Percentiles rank a stretch among this genome's conserved stretches.
These are phyloP conservation scores for Pestalotiopsis sp. DNA, from an alignment of 2,329 filamentous ascomycete species.

Conservation along the genomic window DNA sequence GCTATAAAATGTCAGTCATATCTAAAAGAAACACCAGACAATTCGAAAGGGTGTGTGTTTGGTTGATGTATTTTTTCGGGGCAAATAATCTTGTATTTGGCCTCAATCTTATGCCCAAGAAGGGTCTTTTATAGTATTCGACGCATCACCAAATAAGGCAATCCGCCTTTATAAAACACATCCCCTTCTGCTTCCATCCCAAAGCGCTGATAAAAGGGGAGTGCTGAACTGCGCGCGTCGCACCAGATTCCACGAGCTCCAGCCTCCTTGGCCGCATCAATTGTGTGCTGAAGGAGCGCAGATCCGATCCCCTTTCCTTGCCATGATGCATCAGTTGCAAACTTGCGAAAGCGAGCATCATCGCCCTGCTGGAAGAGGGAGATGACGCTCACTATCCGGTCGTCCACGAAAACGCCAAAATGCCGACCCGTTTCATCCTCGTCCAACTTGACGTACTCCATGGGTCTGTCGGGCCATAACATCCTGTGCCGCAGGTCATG, in stretches of 20 bases:
- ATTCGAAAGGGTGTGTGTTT: too few relatives aligned
- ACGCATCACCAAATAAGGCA: constrained; percentile 25
- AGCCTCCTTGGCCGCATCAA: constrained; percentile 20
- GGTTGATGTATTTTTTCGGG: background rate
- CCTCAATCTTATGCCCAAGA: background rate
- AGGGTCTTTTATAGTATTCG: background rate
- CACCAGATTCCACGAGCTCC: constrained; percentile 25
- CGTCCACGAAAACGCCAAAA: constrained; percentile 23
- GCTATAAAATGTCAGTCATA: background rate
- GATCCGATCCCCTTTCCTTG: constrained; percentile 25
- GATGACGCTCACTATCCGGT: constrained; percentile 23
- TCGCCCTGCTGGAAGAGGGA: constrained; percentile 24
- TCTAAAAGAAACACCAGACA: too few relatives aligned
- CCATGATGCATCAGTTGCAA: constrained; percentile 24
- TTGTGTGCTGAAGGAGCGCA: constrained; percentile 21
- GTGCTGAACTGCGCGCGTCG: constrained; percentile 25
- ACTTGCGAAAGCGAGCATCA: constrained; percentile 27
- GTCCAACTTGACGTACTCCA: constrained; percentile 24
- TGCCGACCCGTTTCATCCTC: constrained; percentile 24
- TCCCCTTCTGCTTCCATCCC: constrained; percentile 24
- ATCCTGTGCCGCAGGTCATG: constrained; percentile 24
- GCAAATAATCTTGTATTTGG: background rate
- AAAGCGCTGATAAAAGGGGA: constrained; percentile 25
- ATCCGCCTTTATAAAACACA: constrained; percentile 24
- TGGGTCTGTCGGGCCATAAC: constrained; percentile 25